Evolutionary conservation across 2,329 filamentous ascomycete species (phyloP).

Genomic region (Metarhizium humberi): DNA sequence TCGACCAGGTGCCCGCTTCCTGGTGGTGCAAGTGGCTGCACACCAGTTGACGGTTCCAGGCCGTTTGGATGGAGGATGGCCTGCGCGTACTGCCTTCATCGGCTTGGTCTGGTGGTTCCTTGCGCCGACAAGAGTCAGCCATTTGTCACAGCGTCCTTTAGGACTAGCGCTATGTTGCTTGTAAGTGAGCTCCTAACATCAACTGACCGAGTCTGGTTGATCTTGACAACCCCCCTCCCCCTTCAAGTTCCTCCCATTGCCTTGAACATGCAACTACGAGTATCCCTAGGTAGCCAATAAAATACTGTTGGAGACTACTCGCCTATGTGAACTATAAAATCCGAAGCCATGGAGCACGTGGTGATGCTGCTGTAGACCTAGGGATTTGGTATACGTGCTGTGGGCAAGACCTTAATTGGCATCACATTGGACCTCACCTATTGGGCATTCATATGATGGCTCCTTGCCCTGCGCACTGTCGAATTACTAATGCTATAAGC

Average conservation of each 20-base stretch:
- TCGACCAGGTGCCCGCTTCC: neutral
- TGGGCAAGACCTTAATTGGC: neutral
- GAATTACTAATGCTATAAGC: no score
- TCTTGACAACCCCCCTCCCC: no score
- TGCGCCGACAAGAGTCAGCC: neutral
- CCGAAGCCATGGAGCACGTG: no score
- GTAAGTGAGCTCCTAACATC: neutral
- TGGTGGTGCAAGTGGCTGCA: no score
- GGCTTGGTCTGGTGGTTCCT: neutral
- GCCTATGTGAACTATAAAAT: no score
- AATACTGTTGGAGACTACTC: no score
- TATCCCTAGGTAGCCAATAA: no score
- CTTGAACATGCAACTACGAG: neutral
- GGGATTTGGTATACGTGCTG: no score
- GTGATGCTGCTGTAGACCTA: no score
- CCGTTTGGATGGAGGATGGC: neutral
- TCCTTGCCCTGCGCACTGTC: no score
- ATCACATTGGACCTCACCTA: neutral
- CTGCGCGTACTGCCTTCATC: neutral
- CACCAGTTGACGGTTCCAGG: no score
- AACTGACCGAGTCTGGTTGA: neutral
- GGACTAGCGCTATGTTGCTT: neutral
- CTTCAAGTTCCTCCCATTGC: neutral
- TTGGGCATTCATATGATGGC: no score
- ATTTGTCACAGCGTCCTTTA: neutral